Evolutionary conservation across 371 early-diverging fungal species (phyloP), one percentile per base, ranked within the genome.

Genomic region (Mortierella sp.): DNA sequence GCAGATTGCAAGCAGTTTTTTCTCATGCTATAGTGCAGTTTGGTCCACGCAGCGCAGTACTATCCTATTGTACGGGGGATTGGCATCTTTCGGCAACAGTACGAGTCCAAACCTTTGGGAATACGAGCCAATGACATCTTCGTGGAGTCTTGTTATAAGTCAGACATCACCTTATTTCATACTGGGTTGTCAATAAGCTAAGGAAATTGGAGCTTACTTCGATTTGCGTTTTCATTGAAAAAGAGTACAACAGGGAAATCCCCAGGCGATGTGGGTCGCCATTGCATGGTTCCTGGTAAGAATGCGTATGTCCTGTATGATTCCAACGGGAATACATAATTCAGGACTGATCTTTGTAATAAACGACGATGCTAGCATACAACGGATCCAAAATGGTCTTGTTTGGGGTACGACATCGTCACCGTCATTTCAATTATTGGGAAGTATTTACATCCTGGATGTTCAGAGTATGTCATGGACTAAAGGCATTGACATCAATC

Each of bases 221-320:
- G 30, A 30, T 30, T 30, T 30, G 30, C 30, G 30, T 45, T 45
- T 45, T 45, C 11, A 45, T 45, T 3, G 2, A 18, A 45, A 1
- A 2, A 64, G 51, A 20, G 26, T 6, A 64, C 64, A 12, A 49
- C n/a, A n/a, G 64, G 64, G 12, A 1, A 43, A 6, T 51, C 64
- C 14, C 64, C 64, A 18, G 51, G 51, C 1, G 32, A 30, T 20
- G 5, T 64, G 16, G 14, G 12, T 8, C 14, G 30, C 16, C 64
- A 64, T 43, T 64, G 64, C 64, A 64, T 64, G 64, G 64, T 51
- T 16, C 51, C 64, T 14, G 51, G 64, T 64, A 64, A 51, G 16
- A n/a, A 14, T 28, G 18, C 5, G 16, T 2, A 45, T 14, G 5
- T 45, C 2, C 18, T 30, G 30, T 18, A 45, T 45, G 11, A 18